These are phyloP conservation scores for Crithidia acanthocephali DNA, from an alignment of 208 protist species.

Conservation along the genomic window DNA sequence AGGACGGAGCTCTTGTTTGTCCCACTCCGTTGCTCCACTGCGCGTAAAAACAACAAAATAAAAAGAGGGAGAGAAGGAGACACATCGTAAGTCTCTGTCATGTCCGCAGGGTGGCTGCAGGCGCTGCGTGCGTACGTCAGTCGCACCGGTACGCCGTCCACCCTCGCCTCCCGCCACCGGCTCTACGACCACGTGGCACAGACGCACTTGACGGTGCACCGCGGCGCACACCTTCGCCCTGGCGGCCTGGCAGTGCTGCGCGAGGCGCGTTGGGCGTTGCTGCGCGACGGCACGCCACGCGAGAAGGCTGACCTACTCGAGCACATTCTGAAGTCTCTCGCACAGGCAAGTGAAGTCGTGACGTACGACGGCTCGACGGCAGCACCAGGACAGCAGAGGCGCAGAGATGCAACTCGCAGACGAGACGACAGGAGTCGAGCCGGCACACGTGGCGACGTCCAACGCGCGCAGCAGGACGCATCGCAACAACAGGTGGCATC, in stretches of 20 bases:
- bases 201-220: conserved; percentile 40
- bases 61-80: too few relatives aligned
- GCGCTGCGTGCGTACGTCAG: conserved; percentile 30
- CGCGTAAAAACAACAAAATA: too few relatives aligned
- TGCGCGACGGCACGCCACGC: conserved; percentile 39
- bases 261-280: conserved; percentile 51
- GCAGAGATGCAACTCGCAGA: too few relatives aligned
- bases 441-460: background rate
- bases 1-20: too few relatives aligned
- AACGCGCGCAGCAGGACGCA: background rate
- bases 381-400: background rate
- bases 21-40: too few relatives aligned
- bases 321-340: conserved; percentile 51
- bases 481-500: background rate
- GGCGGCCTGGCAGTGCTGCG: conserved; percentile 51
- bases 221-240: conserved; percentile 24
- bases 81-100: background rate
- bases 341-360: conserved; percentile 24
- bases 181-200: conserved; percentile 42
- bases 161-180: conserved; percentile 14
- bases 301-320: conserved; percentile 46
- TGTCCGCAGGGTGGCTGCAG: conserved; percentile 37
- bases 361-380: conserved; percentile 14
- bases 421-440: too few relatives aligned
- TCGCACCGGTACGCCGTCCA: conserved; percentile 11